Evolutionary conservation across 2,329 filamentous ascomycete genomes (phyloP), one percentile per base, ranked within the genome.

Genomic region (Cercospora zeae-maydis): DNA sequence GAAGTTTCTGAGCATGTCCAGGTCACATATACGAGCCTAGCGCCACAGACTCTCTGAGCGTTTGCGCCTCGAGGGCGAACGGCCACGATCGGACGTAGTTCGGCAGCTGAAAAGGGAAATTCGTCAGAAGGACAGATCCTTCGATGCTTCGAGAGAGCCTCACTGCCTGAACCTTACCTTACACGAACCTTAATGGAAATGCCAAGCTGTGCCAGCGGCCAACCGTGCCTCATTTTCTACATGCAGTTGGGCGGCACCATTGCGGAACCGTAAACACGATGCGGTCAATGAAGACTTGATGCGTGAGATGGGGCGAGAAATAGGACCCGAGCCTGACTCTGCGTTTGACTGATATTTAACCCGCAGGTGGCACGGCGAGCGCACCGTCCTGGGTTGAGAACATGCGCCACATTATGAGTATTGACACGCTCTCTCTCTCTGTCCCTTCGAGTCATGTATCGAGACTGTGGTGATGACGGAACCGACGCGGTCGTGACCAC

Each of bases 71-170:
- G 54, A 24, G 27, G 19, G 31, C 21, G 49, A 24, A 14, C 19
- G 3, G 21, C 3, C n/a, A 14, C 33, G 19, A 49, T 59, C 56
- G 61, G 56, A 59, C 27, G 55, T 55, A 31, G 31, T 39, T 63
- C 61, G 61, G 61, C 14, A 55, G 21, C 37, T 51, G 9, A 59
- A 33, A 39, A 30, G 31, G 56, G 61, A 37, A 54, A 54, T 33
- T 10, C 36, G 36, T 11, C 37, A 60, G 57, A 63, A 63, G 51
- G 49, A 59, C 31, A 21, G 33, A 63, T 31, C 31, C 21, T 54
- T 60, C 34, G 34, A 53, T 33, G 47, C 31, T 31, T 39, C 36
- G 19, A 33, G 24, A 56, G 37, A 37, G 34, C 42, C 51, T 53
- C 39, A 39, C 19, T 21, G n/a, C n/a, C n/a, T n/a, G n/a, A n/a